Evolutionary conservation across 345 rosid species (phyloP).

Genomic region (Viola odorata): DNA sequence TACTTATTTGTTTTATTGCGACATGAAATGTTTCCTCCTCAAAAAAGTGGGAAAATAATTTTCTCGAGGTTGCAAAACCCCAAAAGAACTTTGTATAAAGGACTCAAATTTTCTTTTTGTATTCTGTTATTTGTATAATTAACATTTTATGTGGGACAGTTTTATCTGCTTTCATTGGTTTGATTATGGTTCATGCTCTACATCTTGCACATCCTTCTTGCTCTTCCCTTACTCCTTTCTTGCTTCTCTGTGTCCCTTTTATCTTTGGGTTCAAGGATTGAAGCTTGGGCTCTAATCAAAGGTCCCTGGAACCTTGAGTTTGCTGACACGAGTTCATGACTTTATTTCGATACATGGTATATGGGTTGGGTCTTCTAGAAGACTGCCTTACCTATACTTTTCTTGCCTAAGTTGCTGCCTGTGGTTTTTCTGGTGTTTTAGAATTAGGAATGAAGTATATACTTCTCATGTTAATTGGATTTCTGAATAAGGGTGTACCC

Average conservation of each 20-base stretch:
- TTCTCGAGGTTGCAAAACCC: neutral
- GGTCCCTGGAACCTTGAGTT: too few relatives aligned
- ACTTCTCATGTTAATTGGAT: constrained; percentile 1
- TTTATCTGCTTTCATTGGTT: too few relatives aligned
- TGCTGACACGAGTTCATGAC: too few relatives aligned
- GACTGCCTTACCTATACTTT: neutral
- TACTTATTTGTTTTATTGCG: neutral
- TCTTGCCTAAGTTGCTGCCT: neutral
- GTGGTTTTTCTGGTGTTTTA: neutral
- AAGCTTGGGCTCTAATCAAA: too few relatives aligned
- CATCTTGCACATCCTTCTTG: too few relatives aligned
- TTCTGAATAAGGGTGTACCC: neutral
- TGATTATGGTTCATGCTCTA: too few relatives aligned
- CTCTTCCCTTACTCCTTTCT: too few relatives aligned
- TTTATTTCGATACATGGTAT: neutral
- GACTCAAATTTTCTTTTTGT: neutral
- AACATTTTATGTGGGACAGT: too few relatives aligned
- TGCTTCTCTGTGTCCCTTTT: too few relatives aligned
- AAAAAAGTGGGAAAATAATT: neutral
- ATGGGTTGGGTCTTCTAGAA: neutral
- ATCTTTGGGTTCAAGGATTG: too few relatives aligned
- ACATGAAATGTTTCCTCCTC: neutral
- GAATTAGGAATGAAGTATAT: neutral
- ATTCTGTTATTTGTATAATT: too few relatives aligned
- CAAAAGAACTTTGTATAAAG: neutral